Base-by-base conservation (phyloP, 169 alveolate species). In the Plasmodium relictum region DNA sequence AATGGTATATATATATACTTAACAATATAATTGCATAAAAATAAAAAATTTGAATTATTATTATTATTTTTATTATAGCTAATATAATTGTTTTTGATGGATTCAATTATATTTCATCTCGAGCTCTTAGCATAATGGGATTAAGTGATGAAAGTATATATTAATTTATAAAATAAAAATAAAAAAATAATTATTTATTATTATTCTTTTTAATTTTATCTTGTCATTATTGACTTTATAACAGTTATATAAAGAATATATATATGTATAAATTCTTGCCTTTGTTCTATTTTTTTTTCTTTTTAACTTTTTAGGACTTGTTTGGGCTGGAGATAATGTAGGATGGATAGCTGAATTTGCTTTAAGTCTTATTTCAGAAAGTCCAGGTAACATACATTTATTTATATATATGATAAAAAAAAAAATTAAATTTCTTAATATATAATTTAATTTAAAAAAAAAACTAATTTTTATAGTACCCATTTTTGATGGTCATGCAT, bases 341-440 rank as follows among this genome's bases (percentile, higher is more conserved):
- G 88, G 88, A 2, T 76, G 88, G 88, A 18, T 41, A 10, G 88
- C 88, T 42, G 88, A 76, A 66, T 76, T 76, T 39, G 88, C 88
- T 65, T 48, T 76, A 22, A 42, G 73, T 4, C 20, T 50, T 56
- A 41, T 76, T 6, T 76, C 88, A 9, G 88, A 76, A 44, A 62
- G 48, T 62, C 88, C 88, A 62, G 65, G 88, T 76, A 76, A 74
- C 24, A 62, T 59, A 31, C 1, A 1, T 70, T 18, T 52, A 37
- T 20, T 5, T 26, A 10, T 18, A 6, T 69, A 20, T 18, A 14
- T 26, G 9, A 42, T 24, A 26, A 54, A 42, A 56, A 73, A 0
- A 72, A 0, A 44, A 31, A 16, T 24, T n/a, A 48, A 50, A 39
- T 8, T 16, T 6, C 16, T 26, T 48, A 42, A 37, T 22, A n/a